Percentiles rank a stretch among this genome's conserved stretches.
These are phyloP conservation scores for Claviceps capensis DNA, from an alignment of 2,329 filamentous ascomycete species.

Conservation along the genomic window DNA sequence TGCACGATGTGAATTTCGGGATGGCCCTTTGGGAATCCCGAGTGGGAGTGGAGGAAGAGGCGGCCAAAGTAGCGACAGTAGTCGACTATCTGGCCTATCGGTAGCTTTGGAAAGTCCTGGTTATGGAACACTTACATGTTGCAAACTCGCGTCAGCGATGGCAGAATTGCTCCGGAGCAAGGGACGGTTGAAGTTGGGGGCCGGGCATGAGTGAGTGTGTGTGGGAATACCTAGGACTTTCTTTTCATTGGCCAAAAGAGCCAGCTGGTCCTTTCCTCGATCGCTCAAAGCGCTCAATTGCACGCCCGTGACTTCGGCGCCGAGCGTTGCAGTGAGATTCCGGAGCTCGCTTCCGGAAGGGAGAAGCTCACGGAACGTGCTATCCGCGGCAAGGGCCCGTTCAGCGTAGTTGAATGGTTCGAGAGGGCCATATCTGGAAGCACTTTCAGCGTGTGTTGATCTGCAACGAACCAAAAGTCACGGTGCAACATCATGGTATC, in stretches of 20 bases:
- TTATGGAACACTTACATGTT: slow-evolving; percentile 15
- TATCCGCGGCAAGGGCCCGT: not conserved
- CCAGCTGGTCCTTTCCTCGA: slow-evolving; percentile 52
- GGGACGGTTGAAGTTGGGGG: too few relatives aligned
- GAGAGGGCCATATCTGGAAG: not conserved
- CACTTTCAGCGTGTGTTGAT: not conserved
- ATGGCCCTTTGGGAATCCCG: slow-evolving; percentile 49
- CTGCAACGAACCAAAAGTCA: not conserved
- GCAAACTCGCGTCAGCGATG: not conserved
- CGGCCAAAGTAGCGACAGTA: slow-evolving; percentile 55
- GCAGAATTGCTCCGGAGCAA: too few relatives aligned
- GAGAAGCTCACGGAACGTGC: not conserved
- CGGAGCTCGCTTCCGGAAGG: not conserved
- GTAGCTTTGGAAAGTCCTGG: slow-evolving; percentile 48
- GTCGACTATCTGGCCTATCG: slow-evolving; percentile 49
- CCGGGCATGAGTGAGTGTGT: not conserved
- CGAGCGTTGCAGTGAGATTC: slow-evolving; percentile 46
- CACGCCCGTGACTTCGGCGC: slow-evolving; percentile 47
- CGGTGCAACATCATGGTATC: not conserved
- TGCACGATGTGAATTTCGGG: slow-evolving; percentile 58
- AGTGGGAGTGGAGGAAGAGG: slow-evolving; percentile 61
- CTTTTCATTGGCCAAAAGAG: slow-evolving; percentile 49
- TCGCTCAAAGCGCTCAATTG: slow-evolving; percentile 49
- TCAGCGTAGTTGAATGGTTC: not conserved
- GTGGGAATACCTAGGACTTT: slow-evolving; percentile 54